Evolutionary conservation across 345 rosid genomes (phyloP), one percentile per base, ranked within the genome.

Genomic region (Jatropha curcas): DNA sequence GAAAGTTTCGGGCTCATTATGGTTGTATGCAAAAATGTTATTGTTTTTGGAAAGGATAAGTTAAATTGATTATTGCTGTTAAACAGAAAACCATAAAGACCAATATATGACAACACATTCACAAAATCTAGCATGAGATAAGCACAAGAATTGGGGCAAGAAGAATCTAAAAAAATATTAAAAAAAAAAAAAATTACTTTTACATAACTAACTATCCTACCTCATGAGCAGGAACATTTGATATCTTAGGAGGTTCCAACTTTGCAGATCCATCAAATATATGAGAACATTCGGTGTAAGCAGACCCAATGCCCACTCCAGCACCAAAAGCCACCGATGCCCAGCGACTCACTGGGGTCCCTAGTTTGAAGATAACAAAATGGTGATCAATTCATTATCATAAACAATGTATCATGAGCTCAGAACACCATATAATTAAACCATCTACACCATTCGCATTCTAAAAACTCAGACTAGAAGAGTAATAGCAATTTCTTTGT

Each of bases 241-340:
- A 59, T 66, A 62, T 64, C 73, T 83, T 80, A 22, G 84, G 81
- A 82, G 94, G 68, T 2, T 83, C 70, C 65, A 80, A 73, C 48
- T 83, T 74, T 12, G 85, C 71, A 66, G 86, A 81, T 19, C 87
- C 91, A 74, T 82, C 74, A 72, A 92, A 92, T 59, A 82, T 61
- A 59, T 60, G 92, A 80, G 88, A 82, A 75, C 96, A 92, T 41
- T 92, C 98, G 0, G 90, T 71, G 77, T 88, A 92, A 7, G 98
- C 96, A 57, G 98, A 92, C 41, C 99, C 99, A 81, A 92, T 82
- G 59, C 98, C 99, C 46, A 89, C 66, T 56, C 99, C 98, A 72
- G 99, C 96, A 79, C 98, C 98, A 60, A 95, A 91, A 24, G 98
- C 97, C 65, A 95, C 80, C 52, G 96, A 83, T 20, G 96, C 94